Evolutionary conservation across 495 filamentous ascomycete genomes (phyloP).

Genomic region (Hypoxylon cercidicola): DNA sequence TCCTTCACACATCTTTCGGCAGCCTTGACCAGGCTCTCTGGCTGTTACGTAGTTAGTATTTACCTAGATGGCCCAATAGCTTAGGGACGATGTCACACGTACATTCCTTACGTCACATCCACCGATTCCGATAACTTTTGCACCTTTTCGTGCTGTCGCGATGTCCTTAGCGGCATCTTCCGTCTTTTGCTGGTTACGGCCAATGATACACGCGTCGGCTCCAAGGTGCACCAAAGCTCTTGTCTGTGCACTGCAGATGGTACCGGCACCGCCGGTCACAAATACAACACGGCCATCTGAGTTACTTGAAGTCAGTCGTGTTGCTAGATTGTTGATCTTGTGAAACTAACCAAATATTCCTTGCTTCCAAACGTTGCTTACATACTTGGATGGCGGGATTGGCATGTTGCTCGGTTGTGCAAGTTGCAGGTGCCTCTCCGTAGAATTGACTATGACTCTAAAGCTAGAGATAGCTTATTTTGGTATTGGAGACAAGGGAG

Average conservation of each 20-base stretch:
- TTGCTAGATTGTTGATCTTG: not conserved
- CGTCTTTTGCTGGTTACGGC: constrained; percentile 90
- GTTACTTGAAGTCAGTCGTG: constrained; percentile 21
- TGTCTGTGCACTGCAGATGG: constrained; percentile 94
- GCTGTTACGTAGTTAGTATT: constrained; percentile 48
- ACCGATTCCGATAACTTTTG: constrained; percentile 87
- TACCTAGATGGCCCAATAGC: not conserved
- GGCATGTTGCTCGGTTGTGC: constrained; percentile 62
- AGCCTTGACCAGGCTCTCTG: constrained; percentile 73
- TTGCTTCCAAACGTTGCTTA: constrained; percentile 85
- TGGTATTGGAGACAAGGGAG: not conserved
- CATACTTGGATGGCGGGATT: constrained; percentile 74
- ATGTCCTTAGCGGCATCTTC: constrained; percentile 82
- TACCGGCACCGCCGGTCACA: constrained; percentile 93
- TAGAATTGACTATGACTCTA: not conserved
- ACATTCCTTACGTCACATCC: constrained; percentile 80
- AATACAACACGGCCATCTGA: constrained; percentile 89
- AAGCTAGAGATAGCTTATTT: not conserved
- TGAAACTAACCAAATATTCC: constrained; percentile 76
- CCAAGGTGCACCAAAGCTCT: constrained; percentile 90
- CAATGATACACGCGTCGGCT: constrained; percentile 92
- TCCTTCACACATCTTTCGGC: constrained; percentile 82
- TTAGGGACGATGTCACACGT: constrained; percentile 16
- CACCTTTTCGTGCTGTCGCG: constrained; percentile 75
- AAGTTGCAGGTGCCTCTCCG: not conserved